Conservation (phyloP, 2,329 filamentous ascomycete genomes). For the Alternaria triticimaculans region DNA sequence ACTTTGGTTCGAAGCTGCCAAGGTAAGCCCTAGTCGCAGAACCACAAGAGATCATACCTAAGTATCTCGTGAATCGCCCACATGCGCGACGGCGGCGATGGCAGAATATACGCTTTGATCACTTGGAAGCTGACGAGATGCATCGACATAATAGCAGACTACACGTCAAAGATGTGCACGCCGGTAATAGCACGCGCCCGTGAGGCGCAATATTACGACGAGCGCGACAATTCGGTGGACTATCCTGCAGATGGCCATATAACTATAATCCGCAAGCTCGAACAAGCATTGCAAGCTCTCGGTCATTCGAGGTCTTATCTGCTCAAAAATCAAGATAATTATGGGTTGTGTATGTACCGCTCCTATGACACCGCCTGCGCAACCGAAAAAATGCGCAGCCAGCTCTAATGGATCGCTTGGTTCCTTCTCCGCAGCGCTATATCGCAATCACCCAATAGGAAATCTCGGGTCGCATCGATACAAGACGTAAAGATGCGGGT, state of each 20-base stretch:
- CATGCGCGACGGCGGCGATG: background rate
- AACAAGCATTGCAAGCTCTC: background rate
- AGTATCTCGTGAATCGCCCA: background rate
- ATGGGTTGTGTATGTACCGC: slow-evolving; percentile 64
- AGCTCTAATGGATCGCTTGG: slow-evolving; percentile 73
- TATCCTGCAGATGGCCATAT: background rate
- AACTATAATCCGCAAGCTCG: background rate
- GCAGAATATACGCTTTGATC: background rate
- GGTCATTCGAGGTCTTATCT: background rate
- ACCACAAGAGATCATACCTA: background rate
- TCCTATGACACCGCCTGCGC: slow-evolving; percentile 86
- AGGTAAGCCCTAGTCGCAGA: background rate
- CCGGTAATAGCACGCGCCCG: background rate
- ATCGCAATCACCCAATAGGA: slow-evolving; percentile 60
- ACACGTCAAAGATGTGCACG: background rate
- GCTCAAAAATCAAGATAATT: background rate
- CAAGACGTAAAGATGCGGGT: slow-evolving; percentile 48
- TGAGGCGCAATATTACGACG: background rate
- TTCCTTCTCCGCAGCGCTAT: slow-evolving; percentile 65
- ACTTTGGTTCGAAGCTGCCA: background rate
- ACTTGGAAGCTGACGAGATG: background rate
- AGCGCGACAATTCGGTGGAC: background rate
- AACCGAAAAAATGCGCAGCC: slow-evolving; percentile 70
- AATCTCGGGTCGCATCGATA: slow-evolving; percentile 41
- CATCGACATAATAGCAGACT: background rate